Percentiles rank a stretch among this genome's conserved stretches.
phyloP scores from a whole-genome alignment of 2,329 filamentous ascomycete species.

The Cladophialophora bantiana region DNA sequence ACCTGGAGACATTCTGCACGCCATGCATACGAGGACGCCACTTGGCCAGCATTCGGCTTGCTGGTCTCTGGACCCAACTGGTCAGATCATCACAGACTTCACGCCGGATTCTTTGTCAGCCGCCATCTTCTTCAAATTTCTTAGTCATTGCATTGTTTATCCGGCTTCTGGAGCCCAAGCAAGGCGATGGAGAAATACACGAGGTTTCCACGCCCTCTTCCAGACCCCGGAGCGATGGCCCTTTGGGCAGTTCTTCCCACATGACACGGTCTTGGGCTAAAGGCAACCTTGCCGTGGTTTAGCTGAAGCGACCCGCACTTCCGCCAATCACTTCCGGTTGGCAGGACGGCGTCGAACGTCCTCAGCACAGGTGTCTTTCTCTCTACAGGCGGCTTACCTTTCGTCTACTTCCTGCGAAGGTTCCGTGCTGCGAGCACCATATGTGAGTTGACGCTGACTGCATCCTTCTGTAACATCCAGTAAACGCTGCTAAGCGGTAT shows the following conservation, averaged over 20 bases:
- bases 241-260: constrained; percentile 16
- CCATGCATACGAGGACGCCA: constrained; percentile 11
- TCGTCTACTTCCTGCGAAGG: neutral
- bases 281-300: neutral
- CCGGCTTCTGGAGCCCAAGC: neutral
- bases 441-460: constrained; percentile 14
- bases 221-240: neutral
- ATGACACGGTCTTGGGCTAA: neutral
- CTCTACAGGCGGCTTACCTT: neutral
- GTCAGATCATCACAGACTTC: neutral
- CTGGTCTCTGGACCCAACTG: neutral
- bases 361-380: neutral
- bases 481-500: constrained; percentile 7
- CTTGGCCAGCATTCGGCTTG: neutral
- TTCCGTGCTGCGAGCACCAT: neutral
- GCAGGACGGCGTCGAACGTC: neutral
- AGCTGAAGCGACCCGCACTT: constrained; percentile 9
- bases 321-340: neutral
- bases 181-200: neutral
- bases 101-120: constrained; percentile 25
- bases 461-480: constrained; percentile 12
- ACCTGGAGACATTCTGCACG: constrained; percentile 2
- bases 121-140: constrained; percentile 4
- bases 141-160: constrained; percentile 21
- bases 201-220: neutral